These are phyloP conservation scores for Zalerion maritima DNA, from an alignment of 495 filamentous ascomycete species.

Conservation along the genomic window DNA sequence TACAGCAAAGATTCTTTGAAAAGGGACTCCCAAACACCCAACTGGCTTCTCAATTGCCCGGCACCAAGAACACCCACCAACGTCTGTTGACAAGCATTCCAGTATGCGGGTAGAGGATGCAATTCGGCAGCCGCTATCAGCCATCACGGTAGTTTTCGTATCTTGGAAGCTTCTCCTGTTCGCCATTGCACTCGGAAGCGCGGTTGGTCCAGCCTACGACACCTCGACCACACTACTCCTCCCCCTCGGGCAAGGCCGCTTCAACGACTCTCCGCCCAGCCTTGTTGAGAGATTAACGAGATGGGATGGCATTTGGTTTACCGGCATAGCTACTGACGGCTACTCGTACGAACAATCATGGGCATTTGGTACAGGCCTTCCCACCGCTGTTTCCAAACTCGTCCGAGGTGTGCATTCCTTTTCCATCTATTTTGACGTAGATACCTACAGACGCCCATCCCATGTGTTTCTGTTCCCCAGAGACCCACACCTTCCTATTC, in stretches of 20 bases:
- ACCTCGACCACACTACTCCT: constrained; percentile 61
- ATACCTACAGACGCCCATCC: constrained; percentile 1
- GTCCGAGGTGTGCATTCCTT: constrained; percentile 8
- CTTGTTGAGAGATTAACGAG: constrained; percentile 46
- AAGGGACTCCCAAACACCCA: no score
- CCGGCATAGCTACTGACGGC: constrained; percentile 49
- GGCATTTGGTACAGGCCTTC: constrained; percentile 71
- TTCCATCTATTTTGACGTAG: constrained; percentile 6
- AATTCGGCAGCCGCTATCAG: no score
- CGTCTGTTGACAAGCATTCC: no score
- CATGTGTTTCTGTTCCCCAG: no score
- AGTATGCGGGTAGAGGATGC: no score
- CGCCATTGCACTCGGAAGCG: constrained; percentile 39
- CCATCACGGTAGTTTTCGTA: constrained; percentile 30
- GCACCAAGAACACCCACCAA: no score
- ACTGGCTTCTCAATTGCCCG: no score
- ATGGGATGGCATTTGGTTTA: constrained; percentile 91
- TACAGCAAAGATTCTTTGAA: no score
- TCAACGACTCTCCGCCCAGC: constrained; percentile 10
- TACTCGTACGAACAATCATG: constrained; percentile 91
- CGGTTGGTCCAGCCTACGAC: constrained; percentile 72
- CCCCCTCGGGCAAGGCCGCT: constrained; percentile 6
- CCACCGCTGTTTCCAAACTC: constrained; percentile 31
- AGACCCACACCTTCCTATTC: no score
- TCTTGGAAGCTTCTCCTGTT: constrained; percentile 65